Base-by-base conservation (phyloP, 78 protist species). In the Chrysochromulina parva region DNA sequence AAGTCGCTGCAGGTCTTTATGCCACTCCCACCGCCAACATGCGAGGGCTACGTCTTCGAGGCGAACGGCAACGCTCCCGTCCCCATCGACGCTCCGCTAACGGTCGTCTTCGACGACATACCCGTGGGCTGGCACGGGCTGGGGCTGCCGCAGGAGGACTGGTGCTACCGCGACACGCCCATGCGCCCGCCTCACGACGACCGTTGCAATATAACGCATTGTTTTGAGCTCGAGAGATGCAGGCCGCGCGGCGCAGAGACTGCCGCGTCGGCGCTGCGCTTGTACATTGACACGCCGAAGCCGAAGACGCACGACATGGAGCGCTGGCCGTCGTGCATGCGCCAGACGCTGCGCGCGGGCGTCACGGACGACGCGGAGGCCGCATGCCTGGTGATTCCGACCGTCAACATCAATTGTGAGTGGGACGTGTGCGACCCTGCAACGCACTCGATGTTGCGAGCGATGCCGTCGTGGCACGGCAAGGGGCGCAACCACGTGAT, bases 391-490 rank as follows among this genome's bases (percentile, higher is more conserved):
- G 38, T 69, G 50, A 6, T 69, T 19, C 78, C 78, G 14, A 69
- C 78, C 14, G 82, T 74, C n/a, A 74, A 74, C 24, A 17, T 74
- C 26, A 74, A 74, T 55, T 74, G 82, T 55, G 57, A 74, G 55
- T 74, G 82, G 82, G 82, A 74, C 22, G 24, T 10, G 22, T 74
- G 82, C 82, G 82, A 74, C 24, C 82, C 82, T 1, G 82, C 82
- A 55, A 74, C 82, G 22, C 82, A 74, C 82, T 28, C 57, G 5
- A 2, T 2, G 82, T n/a, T 74, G 53, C 82, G 82, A 1, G 53
- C 53, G 57, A 1, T 74, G 58, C 53, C 82, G 1, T 17, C 28
- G 24, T 74, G 82, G 82, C 28, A 55, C 9, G 55, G 55, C 20
- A 2, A 2, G 16, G 82, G 82, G 17, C 82, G 3, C 24, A 74